Conservation (phyloP, 345 rosid species). For the Hibiscus tridactylites region DNA sequence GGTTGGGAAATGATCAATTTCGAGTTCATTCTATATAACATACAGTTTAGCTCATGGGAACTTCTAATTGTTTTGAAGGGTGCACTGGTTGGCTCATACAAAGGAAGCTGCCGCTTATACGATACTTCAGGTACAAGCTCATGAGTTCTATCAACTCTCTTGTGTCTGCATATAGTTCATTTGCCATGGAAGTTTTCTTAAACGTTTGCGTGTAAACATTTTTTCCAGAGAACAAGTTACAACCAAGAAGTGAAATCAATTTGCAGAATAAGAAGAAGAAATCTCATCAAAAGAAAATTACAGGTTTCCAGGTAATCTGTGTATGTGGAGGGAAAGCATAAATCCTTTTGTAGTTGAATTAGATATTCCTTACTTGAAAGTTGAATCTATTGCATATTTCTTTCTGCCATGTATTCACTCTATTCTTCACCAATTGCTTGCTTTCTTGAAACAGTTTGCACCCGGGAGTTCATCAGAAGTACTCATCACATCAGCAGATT, state of each 20-base stretch:
- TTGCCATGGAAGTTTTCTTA: neutral
- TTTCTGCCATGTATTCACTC: neutral
- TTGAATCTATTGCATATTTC: neutral
- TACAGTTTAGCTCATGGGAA: neutral
- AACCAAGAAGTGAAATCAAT: neutral
- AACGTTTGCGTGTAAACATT: neutral
- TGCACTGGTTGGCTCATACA: neutral
- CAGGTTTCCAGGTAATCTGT: neutral
- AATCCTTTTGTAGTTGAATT: neutral
- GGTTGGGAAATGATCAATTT: neutral
- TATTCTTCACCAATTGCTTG: neutral
- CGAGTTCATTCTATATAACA: neutral
- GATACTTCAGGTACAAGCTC: neutral
- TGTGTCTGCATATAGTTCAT: neutral
- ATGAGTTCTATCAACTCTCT: neutral
- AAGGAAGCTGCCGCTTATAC: neutral
- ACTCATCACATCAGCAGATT: neutral
- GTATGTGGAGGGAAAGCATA: neutral
- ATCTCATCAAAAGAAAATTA: neutral
- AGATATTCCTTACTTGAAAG: neutral
- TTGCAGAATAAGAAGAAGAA: neutral
- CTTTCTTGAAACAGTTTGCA: neutral
- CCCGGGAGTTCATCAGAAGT: neutral
- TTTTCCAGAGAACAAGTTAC: neutral
- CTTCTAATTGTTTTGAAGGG: neutral